Conservation (phyloP, 2,329 filamentous ascomycete species). For the Lasiodiplodia sp. region DNA sequence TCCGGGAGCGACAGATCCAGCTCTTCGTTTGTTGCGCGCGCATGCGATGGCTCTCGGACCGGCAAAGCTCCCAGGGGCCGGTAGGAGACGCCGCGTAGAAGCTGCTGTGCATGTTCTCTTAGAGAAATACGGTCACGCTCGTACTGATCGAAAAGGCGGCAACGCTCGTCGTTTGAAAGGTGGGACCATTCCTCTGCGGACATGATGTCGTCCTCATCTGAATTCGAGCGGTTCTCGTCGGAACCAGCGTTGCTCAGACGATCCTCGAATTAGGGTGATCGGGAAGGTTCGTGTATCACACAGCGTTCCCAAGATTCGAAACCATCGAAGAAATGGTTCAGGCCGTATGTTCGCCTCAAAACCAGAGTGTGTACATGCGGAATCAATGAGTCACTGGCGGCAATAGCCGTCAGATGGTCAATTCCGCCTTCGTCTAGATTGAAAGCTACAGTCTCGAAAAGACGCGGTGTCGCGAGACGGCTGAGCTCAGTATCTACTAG, state of each 20-base stretch:
- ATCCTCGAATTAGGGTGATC: background rate
- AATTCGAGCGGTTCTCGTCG: too few species aligned
- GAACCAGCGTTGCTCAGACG: background rate
- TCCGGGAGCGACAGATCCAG: background rate
- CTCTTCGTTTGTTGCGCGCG: background rate
- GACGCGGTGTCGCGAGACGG: background rate
- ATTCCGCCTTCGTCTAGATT: background rate
- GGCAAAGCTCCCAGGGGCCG: background rate
- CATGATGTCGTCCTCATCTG: background rate
- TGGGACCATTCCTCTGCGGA: background rate
- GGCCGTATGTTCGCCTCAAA: slow-evolving; percentile 84
- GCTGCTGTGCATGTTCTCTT: background rate
- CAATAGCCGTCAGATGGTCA: background rate
- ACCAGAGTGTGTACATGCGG: slow-evolving; percentile 66
- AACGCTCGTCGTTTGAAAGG: background rate
- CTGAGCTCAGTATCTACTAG: background rate
- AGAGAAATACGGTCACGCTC: background rate
- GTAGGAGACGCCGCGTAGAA: background rate
- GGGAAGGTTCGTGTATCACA: background rate
- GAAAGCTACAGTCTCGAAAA: background rate
- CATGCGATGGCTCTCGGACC: background rate
- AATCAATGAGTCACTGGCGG: background rate
- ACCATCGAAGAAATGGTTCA: slow-evolving; percentile 75
- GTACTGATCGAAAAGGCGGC: background rate
- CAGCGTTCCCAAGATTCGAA: slow-evolving; percentile 46